phyloP scores from a whole-genome alignment of 2,329 filamentous ascomycete genomes.

The Aspergillus proliferans region DNA sequence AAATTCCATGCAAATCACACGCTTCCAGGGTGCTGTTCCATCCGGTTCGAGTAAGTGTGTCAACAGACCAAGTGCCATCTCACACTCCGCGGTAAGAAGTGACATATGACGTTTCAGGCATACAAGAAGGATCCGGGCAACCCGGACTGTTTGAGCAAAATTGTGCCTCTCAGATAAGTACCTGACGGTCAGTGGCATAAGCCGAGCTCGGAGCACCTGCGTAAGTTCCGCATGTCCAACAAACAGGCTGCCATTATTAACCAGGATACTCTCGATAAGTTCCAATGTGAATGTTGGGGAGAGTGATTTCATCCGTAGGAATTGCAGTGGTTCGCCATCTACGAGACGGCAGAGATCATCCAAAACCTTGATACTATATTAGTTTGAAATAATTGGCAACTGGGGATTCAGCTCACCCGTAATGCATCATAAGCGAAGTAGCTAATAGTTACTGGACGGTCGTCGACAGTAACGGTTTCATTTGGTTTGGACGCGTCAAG shows the following conservation, averaged over 20 bases:
- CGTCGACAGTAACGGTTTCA: slow-evolving; percentile 61
- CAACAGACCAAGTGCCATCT: slow-evolving; percentile 72
- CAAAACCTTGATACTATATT: slow-evolving; percentile 55
- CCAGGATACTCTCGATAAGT: slow-evolving; percentile 82
- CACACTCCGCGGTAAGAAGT: slow-evolving; percentile 70
- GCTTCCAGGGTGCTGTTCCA: slow-evolving; percentile 69
- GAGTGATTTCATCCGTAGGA: slow-evolving; percentile 70
- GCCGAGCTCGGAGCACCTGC: slow-evolving; percentile 65
- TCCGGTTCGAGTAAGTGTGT: slow-evolving; percentile 87
- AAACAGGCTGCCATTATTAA: slow-evolving; percentile 78
- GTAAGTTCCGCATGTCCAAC: slow-evolving; percentile 71
- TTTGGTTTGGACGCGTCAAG: slow-evolving; percentile 49
- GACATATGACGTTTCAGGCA: slow-evolving; percentile 71
- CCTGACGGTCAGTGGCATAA: slow-evolving; percentile 78
- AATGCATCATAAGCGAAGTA: slow-evolving; percentile 81
- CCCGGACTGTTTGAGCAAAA: slow-evolving; percentile 75
- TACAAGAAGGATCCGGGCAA: slow-evolving; percentile 76
- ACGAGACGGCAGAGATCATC: slow-evolving; percentile 84
- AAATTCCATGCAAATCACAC: slow-evolving; percentile 84
- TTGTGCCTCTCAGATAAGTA: slow-evolving; percentile 69
- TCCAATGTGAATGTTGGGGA: slow-evolving; percentile 82
- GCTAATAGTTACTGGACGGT: slow-evolving; percentile 60
- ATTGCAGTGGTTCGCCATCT: slow-evolving; percentile 75
- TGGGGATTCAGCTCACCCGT: slow-evolving; percentile 45
- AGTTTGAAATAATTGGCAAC: slow-evolving; percentile 2